Base-by-base conservation (phyloP, 2,329 filamentous ascomycete species). In the Pseudopyricularia cyperi region DNA sequence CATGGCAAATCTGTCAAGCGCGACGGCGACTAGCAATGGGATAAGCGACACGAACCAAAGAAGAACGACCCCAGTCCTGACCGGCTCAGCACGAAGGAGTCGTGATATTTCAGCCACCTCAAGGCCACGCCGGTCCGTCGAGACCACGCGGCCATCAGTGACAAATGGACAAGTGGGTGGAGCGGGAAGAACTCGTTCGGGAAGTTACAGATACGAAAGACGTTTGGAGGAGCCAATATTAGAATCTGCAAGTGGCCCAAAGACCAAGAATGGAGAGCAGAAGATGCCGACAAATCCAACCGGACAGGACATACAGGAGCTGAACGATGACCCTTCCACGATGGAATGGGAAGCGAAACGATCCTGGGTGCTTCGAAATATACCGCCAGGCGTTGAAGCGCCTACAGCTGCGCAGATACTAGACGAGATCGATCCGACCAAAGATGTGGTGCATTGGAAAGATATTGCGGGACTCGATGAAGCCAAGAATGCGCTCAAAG, bases 391-490 rank as follows among this genome's bases (percentile, higher is more conserved):
- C 0, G 80, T 96, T 3, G 93, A 98, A 62, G 79, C 84, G 57
- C 72, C 76, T 26, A 87, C 90, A 3, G 93, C 91, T 0, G 87
- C 87, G 61, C 89, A 96, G 56, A 96, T 98, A 30, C 74, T 97
- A 53, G 96, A 96, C 61, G 93, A 98, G 58, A 94, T 98, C 54
- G 86, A 98, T 3, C 84, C 97, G 14, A 82, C 91, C 56, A 93
- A 93, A 7, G 93, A 98, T 60, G 87, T 95, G 62, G 93, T 98
- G 2, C 88, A 87, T 60, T 98, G 93, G 93, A 79, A 81, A 48
- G 93, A 98, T 63, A 86, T 98, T 53, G 90, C 93, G 1, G 93
- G 93, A 1, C 71, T 98, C 4, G 87, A 95, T 49, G 77, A 86
- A 51, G 93, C 93, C 33, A 98, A 98, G 64, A 87, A 82, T 52